Evolutionary conservation across 352 stramenopile species (phyloP).

Genomic region (Plasmopara viticola): DNA sequence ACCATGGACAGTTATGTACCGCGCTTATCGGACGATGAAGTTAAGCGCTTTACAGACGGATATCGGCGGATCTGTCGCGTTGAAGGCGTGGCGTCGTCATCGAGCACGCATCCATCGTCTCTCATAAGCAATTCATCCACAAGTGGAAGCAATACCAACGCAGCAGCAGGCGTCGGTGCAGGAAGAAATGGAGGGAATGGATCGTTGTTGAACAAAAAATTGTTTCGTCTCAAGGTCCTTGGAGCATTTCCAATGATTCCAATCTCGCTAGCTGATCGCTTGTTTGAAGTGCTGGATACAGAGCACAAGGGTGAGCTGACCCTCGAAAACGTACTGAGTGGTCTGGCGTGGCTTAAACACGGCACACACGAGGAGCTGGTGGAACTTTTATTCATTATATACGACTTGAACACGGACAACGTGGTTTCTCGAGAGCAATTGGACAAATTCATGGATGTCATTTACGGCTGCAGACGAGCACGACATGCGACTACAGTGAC

Average conservation of each 20-base stretch:
- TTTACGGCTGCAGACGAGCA: slow-evolving; percentile 60
- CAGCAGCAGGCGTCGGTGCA: slow-evolving; percentile 3
- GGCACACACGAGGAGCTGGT: slow-evolving; percentile 66
- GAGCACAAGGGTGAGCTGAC: slow-evolving; percentile 60
- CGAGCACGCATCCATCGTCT: slow-evolving; percentile 4
- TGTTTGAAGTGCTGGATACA: slow-evolving; percentile 80
- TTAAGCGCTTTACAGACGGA: slow-evolving; percentile 67
- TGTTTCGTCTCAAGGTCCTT: slow-evolving; percentile 78
- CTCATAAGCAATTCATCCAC: slow-evolving; percentile 15
- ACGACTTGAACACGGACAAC: slow-evolving; percentile 64
- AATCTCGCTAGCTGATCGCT: slow-evolving; percentile 69
- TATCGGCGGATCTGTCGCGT: slow-evolving; percentile 66
- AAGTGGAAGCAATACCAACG: slow-evolving; percentile 16
- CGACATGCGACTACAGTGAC: slow-evolving; percentile 33
- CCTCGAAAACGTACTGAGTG: slow-evolving; percentile 54
- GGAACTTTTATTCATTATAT: slow-evolving; percentile 78
- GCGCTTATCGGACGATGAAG: slow-evolving; percentile 45
- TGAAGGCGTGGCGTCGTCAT: slow-evolving; percentile 17
- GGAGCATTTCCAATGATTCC: slow-evolving; percentile 74
- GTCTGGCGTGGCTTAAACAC: slow-evolving; percentile 70
- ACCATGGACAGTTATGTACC: slow-evolving; percentile 41
- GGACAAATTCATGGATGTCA: slow-evolving; percentile 80
- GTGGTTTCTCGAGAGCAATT: slow-evolving; percentile 64
- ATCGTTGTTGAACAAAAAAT: slow-evolving; percentile 49
- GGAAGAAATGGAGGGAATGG: slow-evolving; percentile 7